Evolutionary conservation across 176 grass and related monocot species (phyloP).

Genomic region (Eleusine coracana): DNA sequence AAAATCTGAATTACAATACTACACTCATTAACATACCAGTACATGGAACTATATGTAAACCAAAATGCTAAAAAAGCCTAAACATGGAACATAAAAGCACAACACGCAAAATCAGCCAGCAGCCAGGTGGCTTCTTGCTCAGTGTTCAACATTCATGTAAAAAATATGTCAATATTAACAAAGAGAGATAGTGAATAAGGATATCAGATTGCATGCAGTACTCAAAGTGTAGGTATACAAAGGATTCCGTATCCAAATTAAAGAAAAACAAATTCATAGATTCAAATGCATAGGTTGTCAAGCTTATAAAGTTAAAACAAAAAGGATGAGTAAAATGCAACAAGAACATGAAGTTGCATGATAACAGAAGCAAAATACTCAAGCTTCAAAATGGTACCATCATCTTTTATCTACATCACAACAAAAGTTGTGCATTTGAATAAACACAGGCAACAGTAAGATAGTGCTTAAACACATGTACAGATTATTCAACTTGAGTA

Average conservation of each 20-base stretch:
- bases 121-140: background rate
- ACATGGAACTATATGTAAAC: background rate
- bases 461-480: background rate
- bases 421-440: background rate
- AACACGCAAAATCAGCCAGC: slow-evolving; percentile 19
- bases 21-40: background rate
- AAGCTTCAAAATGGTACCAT: background rate
- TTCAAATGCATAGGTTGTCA: background rate
- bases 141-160: background rate
- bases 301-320: background rate
- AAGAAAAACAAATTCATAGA: background rate
- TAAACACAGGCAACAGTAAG: background rate
- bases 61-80: slow-evolving; percentile 7
- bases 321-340: background rate
- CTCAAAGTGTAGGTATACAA: background rate
- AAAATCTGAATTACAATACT: background rate
- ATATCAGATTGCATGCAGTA: background rate
- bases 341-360: background rate
- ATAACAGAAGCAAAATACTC: background rate
- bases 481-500: background rate
- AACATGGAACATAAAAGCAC: background rate
- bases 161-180: background rate
- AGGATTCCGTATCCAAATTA: background rate
- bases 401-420: background rate
- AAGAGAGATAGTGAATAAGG: background rate